phyloP scores from a whole-genome alignment of 2,329 filamentous ascomycete species.

The Massarina eburnea region DNA sequence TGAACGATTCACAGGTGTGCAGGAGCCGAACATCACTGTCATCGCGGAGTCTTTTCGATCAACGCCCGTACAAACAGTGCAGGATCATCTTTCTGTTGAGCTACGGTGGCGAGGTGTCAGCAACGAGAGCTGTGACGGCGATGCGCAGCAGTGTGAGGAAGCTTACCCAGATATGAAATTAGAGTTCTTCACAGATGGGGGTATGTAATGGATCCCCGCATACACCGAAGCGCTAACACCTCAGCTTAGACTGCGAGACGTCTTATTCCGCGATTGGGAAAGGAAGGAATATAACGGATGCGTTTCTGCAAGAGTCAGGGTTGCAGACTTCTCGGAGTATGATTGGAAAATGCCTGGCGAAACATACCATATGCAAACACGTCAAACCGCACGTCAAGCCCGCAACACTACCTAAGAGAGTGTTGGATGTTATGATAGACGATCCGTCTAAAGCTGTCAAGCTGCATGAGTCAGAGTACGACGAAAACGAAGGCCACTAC shows the following conservation, averaged over 20 bases:
- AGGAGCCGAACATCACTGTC: slow-evolving; percentile 27
- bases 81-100: slow-evolving; percentile 39
- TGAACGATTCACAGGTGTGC: slow-evolving; percentile 26
- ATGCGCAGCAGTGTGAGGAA: slow-evolving; percentile 21
- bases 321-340: slow-evolving; percentile 27
- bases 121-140: slow-evolving; percentile 17
- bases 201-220: slow-evolving; percentile 18
- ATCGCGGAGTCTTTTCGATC: slow-evolving; percentile 31
- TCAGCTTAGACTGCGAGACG: slow-evolving; percentile 31
- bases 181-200: slow-evolving; percentile 40
- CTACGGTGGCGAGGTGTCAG: slow-evolving; percentile 31
- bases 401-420: slow-evolving; percentile 30
- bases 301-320: slow-evolving; percentile 31
- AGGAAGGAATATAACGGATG: slow-evolving; percentile 33
- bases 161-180: slow-evolving; percentile 39
- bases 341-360: slow-evolving; percentile 33
- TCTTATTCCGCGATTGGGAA: slow-evolving; percentile 39
- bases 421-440: slow-evolving; percentile 31
- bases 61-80: slow-evolving; percentile 13
- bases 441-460: slow-evolving; percentile 32
- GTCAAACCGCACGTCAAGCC: slow-evolving; percentile 20
- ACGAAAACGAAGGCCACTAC: slow-evolving; percentile 25
- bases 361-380: slow-evolving; percentile 33
- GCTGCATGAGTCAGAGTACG: slow-evolving; percentile 31
- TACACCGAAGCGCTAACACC: slow-evolving; percentile 13